Conservation (phyloP, 2,329 filamentous ascomycete genomes). For the Coniochaeta sp. region DNA sequence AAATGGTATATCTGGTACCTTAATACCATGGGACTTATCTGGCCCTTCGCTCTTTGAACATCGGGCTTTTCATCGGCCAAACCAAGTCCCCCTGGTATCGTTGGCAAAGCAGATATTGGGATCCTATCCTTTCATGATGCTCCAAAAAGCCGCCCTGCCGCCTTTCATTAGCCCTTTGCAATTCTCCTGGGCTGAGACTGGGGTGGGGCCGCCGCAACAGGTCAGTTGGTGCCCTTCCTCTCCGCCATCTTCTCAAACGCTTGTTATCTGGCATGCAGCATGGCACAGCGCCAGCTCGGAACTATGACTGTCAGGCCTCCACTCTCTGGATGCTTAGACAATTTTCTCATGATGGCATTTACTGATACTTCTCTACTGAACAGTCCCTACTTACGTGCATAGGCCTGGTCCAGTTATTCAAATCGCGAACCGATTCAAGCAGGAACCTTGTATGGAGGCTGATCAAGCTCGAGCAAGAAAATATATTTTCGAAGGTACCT, state of each 20-base stretch:
- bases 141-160: conserved; percentile 6
- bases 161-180: conserved; percentile 7
- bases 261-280: neutral
- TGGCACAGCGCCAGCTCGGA: neutral
- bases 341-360: neutral
- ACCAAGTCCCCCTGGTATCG: conserved; percentile 4
- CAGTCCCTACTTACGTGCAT: conserved; percentile 3
- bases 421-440: conserved; percentile 4
- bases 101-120: conserved; percentile 8
- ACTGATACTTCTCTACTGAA: neutral
- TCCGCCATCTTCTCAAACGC: neutral
- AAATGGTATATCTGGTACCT: neutral
- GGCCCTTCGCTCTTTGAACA: conserved; percentile 4
- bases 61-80: conserved; percentile 3
- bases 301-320: neutral
- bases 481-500: conserved; percentile 4
- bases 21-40: neutral
- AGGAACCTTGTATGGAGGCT: conserved; percentile 5
- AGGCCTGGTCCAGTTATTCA: conserved; percentile 5
- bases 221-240: neutral
- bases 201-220: neutral
- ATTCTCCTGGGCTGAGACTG: neutral
- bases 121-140: conserved; percentile 10
- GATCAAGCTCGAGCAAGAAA: conserved; percentile 5
- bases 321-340: neutral